phyloP scores from a whole-genome alignment of 768 basidiomycete species.

The Termitomyces sp. region DNA sequence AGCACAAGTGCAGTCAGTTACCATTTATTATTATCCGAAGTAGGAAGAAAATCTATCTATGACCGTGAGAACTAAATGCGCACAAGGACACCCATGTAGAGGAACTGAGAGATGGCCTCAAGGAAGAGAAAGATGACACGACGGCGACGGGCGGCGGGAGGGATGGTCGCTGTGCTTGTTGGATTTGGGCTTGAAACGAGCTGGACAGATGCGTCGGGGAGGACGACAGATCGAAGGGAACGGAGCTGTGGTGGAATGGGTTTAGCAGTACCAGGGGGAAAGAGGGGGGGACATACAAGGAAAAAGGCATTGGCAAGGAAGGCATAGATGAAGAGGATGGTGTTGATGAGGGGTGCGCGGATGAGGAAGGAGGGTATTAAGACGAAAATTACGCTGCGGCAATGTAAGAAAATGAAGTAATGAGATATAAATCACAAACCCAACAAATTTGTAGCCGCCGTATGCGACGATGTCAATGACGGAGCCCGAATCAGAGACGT shows the following conservation, averaged over 20 bases:
- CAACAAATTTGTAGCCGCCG: slow-evolving; percentile 96
- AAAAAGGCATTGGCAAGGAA: slow-evolving; percentile 93
- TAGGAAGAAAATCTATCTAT: too few species aligned
- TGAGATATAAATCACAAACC: slow-evolving; percentile 41
- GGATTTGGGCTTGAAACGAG: slow-evolving; percentile 30
- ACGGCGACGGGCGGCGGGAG: slow-evolving; percentile 71
- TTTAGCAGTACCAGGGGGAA: not conserved
- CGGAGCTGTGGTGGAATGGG: slow-evolving; percentile 56
- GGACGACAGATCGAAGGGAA: slow-evolving; percentile 74
- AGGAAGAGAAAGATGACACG: slow-evolving; percentile 88
- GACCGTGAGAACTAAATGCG: slow-evolving; percentile 26
- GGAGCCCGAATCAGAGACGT: slow-evolving; percentile 67
- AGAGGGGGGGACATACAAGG: slow-evolving; percentile 48
- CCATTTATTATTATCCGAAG: too few species aligned
- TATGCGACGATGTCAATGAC: slow-evolving; percentile 86
- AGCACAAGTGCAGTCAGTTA: too few species aligned
- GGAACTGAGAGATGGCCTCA: slow-evolving; percentile 74
- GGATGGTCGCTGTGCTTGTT: slow-evolving; percentile 54
- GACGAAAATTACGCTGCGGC: slow-evolving; percentile 71
- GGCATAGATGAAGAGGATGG: slow-evolving; percentile 72
- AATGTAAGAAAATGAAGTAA: not conserved
- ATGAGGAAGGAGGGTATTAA: slow-evolving; percentile 68
- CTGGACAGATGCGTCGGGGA: slow-evolving; percentile 53
- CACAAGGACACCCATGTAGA: slow-evolving; percentile 84
- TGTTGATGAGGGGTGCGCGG: slow-evolving; percentile 57